Percentiles rank a stretch among this genome's conserved stretches.
phyloP scores from a whole-genome alignment of 2,329 filamentous ascomycete species.

The Cytospora schulzeri region DNA sequence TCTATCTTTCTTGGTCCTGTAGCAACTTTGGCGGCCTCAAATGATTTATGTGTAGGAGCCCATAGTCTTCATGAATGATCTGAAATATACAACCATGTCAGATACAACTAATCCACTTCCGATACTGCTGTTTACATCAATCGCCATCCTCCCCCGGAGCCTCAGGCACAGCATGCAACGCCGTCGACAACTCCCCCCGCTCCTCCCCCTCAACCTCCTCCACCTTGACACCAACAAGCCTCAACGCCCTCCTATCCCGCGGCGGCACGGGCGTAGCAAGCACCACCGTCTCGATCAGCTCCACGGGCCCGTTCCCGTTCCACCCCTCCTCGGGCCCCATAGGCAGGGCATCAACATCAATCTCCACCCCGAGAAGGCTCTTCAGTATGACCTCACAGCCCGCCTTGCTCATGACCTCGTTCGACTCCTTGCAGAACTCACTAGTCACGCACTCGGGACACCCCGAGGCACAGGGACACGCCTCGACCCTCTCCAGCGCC shows the following conservation, averaged over 20 bases:
- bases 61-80: too few relatives aligned
- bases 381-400: conserved; percentile 82
- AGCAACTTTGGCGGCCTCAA: too few relatives aligned
- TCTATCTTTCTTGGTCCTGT: too few relatives aligned
- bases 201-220: conserved; percentile 34
- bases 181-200: background rate
- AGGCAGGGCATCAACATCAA: conserved; percentile 81
- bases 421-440: conserved; percentile 81
- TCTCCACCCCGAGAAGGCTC: conserved; percentile 71
- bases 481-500: conserved; percentile 74
- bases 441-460: conserved; percentile 90
- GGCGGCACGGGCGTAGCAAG: conserved; percentile 67
- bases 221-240: conserved; percentile 29
- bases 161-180: background rate
- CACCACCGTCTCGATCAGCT: conserved; percentile 88
- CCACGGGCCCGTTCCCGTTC: conserved; percentile 70
- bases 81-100: too few relatives aligned
- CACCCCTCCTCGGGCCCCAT: conserved; percentile 77
- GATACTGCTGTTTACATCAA: too few relatives aligned
- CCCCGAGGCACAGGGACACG: conserved; percentile 75
- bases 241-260: conserved; percentile 32
- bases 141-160: too few relatives aligned
- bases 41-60: too few relatives aligned
- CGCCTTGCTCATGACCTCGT: conserved; percentile 91
- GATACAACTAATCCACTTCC: too few relatives aligned